phyloP scores from a whole-genome alignment of 1,284 basidiomycete genomes.

The Microbotryum lychnidis-dioicae region DNA sequence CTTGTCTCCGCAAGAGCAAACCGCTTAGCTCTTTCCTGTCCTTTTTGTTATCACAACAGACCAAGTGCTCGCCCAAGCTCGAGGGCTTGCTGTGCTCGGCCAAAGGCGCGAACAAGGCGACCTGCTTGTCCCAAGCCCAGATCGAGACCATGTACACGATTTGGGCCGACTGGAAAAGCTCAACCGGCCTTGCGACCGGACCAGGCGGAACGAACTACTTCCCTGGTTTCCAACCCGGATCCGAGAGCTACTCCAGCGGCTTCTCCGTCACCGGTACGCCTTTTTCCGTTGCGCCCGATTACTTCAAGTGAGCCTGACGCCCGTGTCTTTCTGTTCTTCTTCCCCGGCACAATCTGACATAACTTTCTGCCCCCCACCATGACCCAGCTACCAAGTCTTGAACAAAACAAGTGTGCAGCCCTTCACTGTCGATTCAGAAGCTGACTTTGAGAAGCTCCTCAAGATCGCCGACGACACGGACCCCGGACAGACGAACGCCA shows the following conservation, averaged over 20 bases:
- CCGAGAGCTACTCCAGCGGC: constrained; percentile 8
- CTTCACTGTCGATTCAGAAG: constrained; percentile 10
- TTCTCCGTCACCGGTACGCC: constrained; percentile 19
- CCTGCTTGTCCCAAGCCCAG: constrained; percentile 23
- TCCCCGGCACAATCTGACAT: not conserved
- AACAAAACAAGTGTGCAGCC: constrained; percentile 15
- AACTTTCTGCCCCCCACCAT: not conserved
- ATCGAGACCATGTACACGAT: constrained; percentile 27
- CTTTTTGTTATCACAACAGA: no score
- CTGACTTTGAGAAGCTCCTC: constrained; percentile 18
- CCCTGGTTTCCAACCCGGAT: constrained; percentile 27
- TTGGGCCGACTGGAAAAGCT: constrained; percentile 17
- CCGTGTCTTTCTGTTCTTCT: no score
- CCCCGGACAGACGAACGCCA: constrained; percentile 29
- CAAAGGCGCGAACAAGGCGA: constrained; percentile 11
- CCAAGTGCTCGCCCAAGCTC: constrained; percentile 27
- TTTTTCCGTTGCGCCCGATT: constrained; percentile 6
- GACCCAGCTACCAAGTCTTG: constrained; percentile 4
- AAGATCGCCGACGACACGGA: constrained; percentile 22
- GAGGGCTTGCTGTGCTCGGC: constrained; percentile 16
- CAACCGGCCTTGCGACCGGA: not conserved
- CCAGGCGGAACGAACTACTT: constrained; percentile 16
- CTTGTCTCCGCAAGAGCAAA: no score
- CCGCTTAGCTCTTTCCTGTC: no score
- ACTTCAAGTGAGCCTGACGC: constrained; percentile 9